A percentile compares a stretch with the other conserved stretches of the same genome.
These are phyloP conservation scores for Rhytidiadelphus loreus DNA, from an alignment of 225 moss, liverwort and hornwort genomes.

Conservation along the genomic window DNA sequence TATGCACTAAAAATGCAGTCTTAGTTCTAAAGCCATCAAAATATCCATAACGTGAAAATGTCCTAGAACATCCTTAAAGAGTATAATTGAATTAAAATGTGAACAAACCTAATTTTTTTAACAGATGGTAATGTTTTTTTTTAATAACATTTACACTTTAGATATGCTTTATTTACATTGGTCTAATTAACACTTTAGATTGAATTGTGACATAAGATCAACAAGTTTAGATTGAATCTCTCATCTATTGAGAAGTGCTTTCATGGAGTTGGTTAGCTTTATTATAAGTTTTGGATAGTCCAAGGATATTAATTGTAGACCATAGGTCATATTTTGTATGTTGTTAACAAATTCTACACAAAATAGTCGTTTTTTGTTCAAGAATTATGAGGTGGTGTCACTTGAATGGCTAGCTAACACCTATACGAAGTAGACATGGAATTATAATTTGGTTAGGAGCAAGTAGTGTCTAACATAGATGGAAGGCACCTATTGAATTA, in stretches of 20 bases:
- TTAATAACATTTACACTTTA: neutral
- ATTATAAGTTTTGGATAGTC: neutral
- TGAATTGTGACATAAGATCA: neutral
- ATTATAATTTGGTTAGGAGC: neutral
- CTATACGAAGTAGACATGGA: neutral
- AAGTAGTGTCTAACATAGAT: neutral
- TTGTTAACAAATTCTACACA: fast-evolving
- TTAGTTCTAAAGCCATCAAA: neutral
- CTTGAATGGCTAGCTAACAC: neutral
- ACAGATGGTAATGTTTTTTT: fast-evolving
- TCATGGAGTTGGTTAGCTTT: neutral
- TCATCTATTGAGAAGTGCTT: neutral
- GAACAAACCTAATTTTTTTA: fast-evolving
- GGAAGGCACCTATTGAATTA: neutral
- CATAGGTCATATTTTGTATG: neutral
- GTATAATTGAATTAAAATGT: neutral
- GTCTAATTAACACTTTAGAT: neutral
- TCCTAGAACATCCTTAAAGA: neutral
- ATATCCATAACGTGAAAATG: fast-evolving
- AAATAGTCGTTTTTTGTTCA: neutral
- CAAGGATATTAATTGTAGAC: neutral
- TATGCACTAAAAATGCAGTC: neutral
- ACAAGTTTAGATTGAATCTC: neutral
- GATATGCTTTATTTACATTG: neutral
- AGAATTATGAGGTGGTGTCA: neutral